Evolutionary conservation across 2,329 filamentous ascomycete genomes (phyloP).

Genomic region (Epicoccum sorghinum): DNA sequence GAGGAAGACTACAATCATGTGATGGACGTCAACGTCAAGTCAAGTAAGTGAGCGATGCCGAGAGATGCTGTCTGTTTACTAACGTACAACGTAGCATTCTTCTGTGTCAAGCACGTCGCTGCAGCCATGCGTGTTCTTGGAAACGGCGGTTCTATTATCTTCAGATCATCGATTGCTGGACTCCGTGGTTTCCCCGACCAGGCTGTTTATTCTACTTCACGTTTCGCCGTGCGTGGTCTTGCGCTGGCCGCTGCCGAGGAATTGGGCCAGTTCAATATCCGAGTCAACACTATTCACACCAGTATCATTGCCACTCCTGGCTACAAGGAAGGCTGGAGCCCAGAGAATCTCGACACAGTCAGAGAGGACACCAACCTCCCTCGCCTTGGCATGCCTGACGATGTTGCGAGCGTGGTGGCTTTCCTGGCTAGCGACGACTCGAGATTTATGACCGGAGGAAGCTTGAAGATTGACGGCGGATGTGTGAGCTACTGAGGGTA

Average conservation of each 20-base stretch:
- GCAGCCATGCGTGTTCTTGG: slow-evolving; percentile 40
- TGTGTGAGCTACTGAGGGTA: slow-evolving; percentile 31
- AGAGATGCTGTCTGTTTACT: background rate
- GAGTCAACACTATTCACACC: slow-evolving; percentile 51
- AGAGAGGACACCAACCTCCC: slow-evolving; percentile 44
- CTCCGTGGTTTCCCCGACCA: slow-evolving; percentile 47
- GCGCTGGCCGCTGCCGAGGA: slow-evolving; percentile 48
- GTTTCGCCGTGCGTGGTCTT: slow-evolving; percentile 49
- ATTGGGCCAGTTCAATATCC: slow-evolving; percentile 46
- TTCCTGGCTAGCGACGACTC: slow-evolving; percentile 50
- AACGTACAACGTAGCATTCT: slow-evolving; percentile 36
- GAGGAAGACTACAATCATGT: slow-evolving; percentile 46
- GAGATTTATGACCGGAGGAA: slow-evolving; percentile 48
- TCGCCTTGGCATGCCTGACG: slow-evolving; percentile 45
- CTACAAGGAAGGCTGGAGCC: slow-evolving; percentile 44
- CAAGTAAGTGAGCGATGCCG: slow-evolving; percentile 30
- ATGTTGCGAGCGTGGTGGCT: slow-evolving; percentile 47
- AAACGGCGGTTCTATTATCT: slow-evolving; percentile 47
- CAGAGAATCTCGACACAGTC: slow-evolving; percentile 43
- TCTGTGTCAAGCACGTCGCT: slow-evolving; percentile 47
- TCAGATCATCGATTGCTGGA: slow-evolving; percentile 49
- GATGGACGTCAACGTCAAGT: slow-evolving; percentile 48
- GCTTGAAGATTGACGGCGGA: slow-evolving; percentile 44
- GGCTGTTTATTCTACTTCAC: slow-evolving; percentile 45
- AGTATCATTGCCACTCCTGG: slow-evolving; percentile 47